phyloP scores from a whole-genome alignment of 768 basidiomycete genomes.

The Hygrophoropsis aurantiaca region DNA sequence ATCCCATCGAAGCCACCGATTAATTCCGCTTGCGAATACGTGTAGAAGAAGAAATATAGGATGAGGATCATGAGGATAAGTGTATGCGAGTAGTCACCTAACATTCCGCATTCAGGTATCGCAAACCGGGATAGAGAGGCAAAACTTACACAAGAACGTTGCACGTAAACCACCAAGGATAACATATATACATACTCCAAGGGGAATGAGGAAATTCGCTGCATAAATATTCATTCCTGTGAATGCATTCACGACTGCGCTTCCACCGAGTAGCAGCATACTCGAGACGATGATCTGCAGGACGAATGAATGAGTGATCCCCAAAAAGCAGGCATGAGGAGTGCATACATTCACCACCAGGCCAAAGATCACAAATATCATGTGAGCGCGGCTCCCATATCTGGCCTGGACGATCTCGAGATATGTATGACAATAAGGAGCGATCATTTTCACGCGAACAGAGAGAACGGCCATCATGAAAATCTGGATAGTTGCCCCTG shows the following conservation, averaged over 20 bases:
- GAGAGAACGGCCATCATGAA: constrained; percentile 24
- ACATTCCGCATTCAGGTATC: neutral
- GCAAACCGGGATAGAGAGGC: neutral
- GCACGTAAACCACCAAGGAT: constrained; percentile 33
- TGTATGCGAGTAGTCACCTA: constrained; percentile 33
- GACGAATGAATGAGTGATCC: too few species aligned
- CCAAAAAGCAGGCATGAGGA: neutral
- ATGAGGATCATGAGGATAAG: constrained; percentile 36
- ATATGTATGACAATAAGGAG: constrained; percentile 35
- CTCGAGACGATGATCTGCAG: constrained; percentile 29
- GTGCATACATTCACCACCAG: constrained; percentile 15
- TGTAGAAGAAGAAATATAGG: constrained; percentile 33
- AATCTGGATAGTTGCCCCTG: constrained; percentile 26
- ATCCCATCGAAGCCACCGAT: constrained; percentile 40
- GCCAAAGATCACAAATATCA: constrained; percentile 24
- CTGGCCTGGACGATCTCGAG: constrained; percentile 34
- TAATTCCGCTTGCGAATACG: constrained; percentile 27
- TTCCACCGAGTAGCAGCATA: constrained; percentile 37
- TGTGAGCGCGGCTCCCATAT: constrained; percentile 26
- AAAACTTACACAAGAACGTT: constrained; percentile 30
- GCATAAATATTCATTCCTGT: constrained; percentile 42
- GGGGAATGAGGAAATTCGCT: constrained; percentile 39
- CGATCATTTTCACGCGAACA: constrained; percentile 32
- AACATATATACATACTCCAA: constrained; percentile 40
- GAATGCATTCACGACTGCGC: constrained; percentile 36